phyloP scores from a whole-genome alignment of 768 basidiomycete genomes.

The Lepiota brunneoincarnata region DNA sequence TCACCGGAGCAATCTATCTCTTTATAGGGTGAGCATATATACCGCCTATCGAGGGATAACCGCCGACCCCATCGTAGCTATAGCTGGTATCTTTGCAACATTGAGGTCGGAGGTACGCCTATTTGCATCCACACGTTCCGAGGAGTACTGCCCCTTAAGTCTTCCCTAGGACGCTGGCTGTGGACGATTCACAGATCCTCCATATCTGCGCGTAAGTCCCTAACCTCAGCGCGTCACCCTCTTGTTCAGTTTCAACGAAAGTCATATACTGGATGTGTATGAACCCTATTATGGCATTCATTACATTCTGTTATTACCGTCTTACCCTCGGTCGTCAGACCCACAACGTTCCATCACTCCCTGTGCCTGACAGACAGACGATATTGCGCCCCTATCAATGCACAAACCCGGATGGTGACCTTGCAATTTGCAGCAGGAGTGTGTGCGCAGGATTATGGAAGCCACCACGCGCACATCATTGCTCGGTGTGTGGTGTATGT shows the following conservation, averaged over 20 bases:
- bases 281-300: slow-evolving; percentile 22
- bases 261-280: slow-evolving; percentile 28
- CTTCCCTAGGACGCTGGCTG: slow-evolving; percentile 27
- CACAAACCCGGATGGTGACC: slow-evolving; percentile 26
- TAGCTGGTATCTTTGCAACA: slow-evolving; percentile 31
- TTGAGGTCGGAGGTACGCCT: slow-evolving; percentile 29
- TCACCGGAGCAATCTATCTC: background rate
- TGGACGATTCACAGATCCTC: slow-evolving; percentile 19
- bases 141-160: background rate
- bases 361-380: slow-evolving; percentile 26
- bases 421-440: slow-evolving; percentile 32
- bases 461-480: slow-evolving; percentile 42
- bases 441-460: slow-evolving; percentile 37
- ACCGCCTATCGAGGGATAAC: background rate
- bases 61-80: slow-evolving; percentile 20
- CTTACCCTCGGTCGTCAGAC: slow-evolving; percentile 31
- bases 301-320: slow-evolving; percentile 29
- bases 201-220: slow-evolving; percentile 22
- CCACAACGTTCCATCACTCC: slow-evolving; percentile 28
- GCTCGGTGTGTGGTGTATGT: slow-evolving; percentile 43
- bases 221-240: background rate
- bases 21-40: slow-evolving; percentile 3
- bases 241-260: slow-evolving; percentile 9
- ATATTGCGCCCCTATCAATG: slow-evolving; percentile 41
- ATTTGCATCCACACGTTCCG: background rate